Base-by-base conservation (phyloP, 768 basidiomycete genomes). In the Rhodotorula toruloides region DNA sequence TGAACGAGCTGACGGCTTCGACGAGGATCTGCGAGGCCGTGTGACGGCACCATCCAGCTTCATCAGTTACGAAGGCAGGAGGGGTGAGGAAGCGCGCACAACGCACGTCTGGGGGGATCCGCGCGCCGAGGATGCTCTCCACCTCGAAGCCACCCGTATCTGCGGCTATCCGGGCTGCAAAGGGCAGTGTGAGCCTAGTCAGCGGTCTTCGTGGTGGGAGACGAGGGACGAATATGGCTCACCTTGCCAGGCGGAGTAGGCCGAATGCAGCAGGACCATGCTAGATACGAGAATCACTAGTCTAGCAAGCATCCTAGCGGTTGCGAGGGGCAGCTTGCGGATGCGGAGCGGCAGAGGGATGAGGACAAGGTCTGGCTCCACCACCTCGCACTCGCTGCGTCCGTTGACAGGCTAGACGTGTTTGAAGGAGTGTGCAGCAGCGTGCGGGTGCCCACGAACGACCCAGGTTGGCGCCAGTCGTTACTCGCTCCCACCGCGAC, bases 1-100 rank as follows among this genome's bases (percentile, higher is more conserved):
- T 71, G 27, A 90, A 80, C 2, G 85, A 83, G 58, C 84, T 49
- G 31, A 89, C 72, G 17, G 85, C 83, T 76, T 91, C 88, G 40
- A 86, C 58, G 27, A 87, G 77, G 58, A 87, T 85, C 89, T 92
- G 74, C 31, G 19, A n/a, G 49, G 21, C 5, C 8, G 17, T 2
- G 43, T 12, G 46, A n/a, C n/a, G n/a, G n/a, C n/a, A n/a, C n/a
- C n/a, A n/a, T n/a, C n/a, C n/a, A n/a, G n/a, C n/a, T n/a, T n/a
- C n/a, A n/a, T n/a, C n/a, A n/a, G 56, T 36, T 9, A 37, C 44
- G 7, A 3, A 11, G 44, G 25, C 37, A 13, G 22, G 21, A 19
- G 17, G 21, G 16, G 34, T 19, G 21, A 16, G 19, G 11, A 19
- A 14, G 46, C 9, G 32, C 9, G 46, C 9, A 9, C 14, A 14